Evolutionary conservation across 2,329 filamentous ascomycete species (phyloP), one percentile per base, ranked within the genome.

Genomic region (Alternaria angustiovoidea): DNA sequence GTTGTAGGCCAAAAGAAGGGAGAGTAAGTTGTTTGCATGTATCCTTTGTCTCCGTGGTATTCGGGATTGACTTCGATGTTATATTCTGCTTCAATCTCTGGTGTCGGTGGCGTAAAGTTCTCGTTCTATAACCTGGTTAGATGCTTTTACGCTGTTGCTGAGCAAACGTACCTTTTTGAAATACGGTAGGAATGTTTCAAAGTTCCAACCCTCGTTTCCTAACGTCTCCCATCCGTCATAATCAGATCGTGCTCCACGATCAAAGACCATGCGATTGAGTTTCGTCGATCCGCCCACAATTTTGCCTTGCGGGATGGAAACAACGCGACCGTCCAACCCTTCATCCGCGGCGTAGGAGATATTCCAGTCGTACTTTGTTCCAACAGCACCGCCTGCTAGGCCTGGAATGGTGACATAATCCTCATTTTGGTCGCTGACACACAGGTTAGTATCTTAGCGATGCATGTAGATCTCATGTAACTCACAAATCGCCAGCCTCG

Each of bases 201-300:
- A 75, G 47, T 73, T 57, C 74, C 71, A 75, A 18, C 72, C 71
- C 16, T 62, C 38, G 36, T 72, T 72, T 2, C 71, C 70, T 9
- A 75, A 56, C 7, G 47, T 18, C 49, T 71, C 69, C 71, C 72
- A 75, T 11, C 57, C 68, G 67, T 76, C 70, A 38, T 75, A 78
- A 30, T 78, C 75, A 8, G 70, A 66, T 39, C 63, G 68, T 5
- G 63, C 51, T 8, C 64, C 72, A 20, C 74, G 72, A 44, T 75
- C 71, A 49, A 72, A 72, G 3, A 70, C 69, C 63, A 77, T 68
- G 20, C 80, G 75, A 57, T 83, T 83, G n/a, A 84, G 49, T 53
- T 70, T 70, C 5, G 68, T 69, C 11, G 66, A 67, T 24, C 70
- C 70, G n/a, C 70, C 70, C 24, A 71, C 68, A 11, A 69, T 26